A percentile compares a stretch with the other conserved stretches of the same genome.
These are phyloP conservation scores for Lichtheimia ornata DNA, from an alignment of 371 early-diverging fungal species.

Conservation along the genomic window DNA sequence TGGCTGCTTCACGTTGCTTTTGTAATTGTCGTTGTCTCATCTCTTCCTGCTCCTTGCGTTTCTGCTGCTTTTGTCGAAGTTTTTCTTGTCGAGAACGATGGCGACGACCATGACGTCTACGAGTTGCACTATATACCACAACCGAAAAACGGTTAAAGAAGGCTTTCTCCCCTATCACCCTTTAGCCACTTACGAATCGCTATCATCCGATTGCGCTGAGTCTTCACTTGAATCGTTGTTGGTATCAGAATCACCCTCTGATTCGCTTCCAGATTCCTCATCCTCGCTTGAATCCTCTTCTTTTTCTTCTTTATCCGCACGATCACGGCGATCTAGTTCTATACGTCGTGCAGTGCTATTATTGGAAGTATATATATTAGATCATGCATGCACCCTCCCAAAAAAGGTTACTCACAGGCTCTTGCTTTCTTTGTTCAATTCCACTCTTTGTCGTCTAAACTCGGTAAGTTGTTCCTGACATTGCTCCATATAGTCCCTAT, in stretches of 20 bases:
- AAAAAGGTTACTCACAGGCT: constrained; percentile 27
- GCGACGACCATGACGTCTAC: constrained; percentile 22
- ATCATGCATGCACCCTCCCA: not conserved
- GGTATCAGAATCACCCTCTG: constrained; percentile 20
- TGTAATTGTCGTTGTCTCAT: constrained; percentile 38
- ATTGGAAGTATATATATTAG: not conserved
- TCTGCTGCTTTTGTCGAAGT: constrained; percentile 48
- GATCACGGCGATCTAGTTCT: constrained; percentile 34
- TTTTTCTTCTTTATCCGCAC: constrained; percentile 27
- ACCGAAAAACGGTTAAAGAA: not conserved
- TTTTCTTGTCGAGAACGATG: constrained; percentile 57
- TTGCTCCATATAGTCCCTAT: constrained; percentile 69
- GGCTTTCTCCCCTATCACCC: not conserved
- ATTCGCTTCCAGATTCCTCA: constrained; percentile 19
- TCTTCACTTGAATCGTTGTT: constrained; percentile 35
- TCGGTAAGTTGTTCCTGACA: constrained; percentile 68
- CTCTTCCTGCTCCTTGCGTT: constrained; percentile 49
- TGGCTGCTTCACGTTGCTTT: constrained; percentile 48
- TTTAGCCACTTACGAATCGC: constrained; percentile 26
- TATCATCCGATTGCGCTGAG: constrained; percentile 26
- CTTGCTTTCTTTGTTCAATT: constrained; percentile 67
- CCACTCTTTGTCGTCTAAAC: constrained; percentile 65
- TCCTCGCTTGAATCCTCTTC: constrained; percentile 26
- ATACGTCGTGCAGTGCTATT: constrained; percentile 26
- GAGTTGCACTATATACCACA: constrained; percentile 2